Conservation (phyloP, 768 basidiomycete genomes). For the Mycena polygramma region DNA sequence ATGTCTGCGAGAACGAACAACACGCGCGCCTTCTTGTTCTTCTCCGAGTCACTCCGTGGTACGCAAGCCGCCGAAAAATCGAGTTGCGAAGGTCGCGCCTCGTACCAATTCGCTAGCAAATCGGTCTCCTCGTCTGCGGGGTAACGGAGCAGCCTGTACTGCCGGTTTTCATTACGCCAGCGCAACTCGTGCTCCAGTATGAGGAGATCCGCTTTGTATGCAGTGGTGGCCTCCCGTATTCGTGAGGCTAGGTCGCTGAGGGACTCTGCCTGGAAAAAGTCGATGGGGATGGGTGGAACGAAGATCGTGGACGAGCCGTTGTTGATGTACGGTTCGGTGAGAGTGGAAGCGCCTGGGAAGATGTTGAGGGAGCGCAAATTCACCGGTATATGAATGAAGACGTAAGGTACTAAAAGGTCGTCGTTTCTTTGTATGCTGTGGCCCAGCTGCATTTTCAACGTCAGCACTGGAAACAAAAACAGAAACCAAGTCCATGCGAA, state of each 20-base stretch:
- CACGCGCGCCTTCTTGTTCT: too few species aligned
- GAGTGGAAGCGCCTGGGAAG: neutral
- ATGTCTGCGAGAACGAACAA: too few species aligned
- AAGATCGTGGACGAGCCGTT: neutral
- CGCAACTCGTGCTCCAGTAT: too few species aligned
- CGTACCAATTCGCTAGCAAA: too few species aligned
- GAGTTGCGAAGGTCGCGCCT: too few species aligned
- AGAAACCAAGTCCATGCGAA: neutral
- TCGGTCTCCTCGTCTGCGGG: too few species aligned
- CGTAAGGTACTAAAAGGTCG: neutral
- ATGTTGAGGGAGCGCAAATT: neutral
- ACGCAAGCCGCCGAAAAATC: too few species aligned
- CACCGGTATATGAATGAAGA: neutral
- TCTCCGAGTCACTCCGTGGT: too few species aligned
- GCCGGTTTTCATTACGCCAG: too few species aligned
- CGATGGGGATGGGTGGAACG: neutral
- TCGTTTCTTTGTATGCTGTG: neutral
- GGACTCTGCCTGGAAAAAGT: neutral
- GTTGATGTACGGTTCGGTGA: constrained; percentile 2
- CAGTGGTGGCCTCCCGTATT: neutral
- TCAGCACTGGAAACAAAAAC: too few species aligned
- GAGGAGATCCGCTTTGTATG: neutral
- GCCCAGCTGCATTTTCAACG: neutral
- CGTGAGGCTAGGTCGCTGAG: neutral
- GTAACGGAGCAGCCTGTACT: too few species aligned